Conservation (phyloP, 228 moss, liverwort and hornwort species). For the Sphagnum fallax region DNA sequence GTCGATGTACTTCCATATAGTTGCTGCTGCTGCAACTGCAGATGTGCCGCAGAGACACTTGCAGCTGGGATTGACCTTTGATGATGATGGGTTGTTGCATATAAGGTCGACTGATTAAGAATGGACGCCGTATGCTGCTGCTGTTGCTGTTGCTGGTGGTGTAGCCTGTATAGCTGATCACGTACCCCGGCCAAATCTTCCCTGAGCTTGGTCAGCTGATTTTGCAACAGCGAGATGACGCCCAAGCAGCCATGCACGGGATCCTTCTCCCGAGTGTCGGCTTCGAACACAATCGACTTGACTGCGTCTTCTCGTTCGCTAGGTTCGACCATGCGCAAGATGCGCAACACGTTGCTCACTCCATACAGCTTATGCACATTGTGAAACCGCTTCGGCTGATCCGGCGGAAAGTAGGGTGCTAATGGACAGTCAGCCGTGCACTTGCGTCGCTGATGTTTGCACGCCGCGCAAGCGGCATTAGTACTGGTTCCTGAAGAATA, state of each 20-base stretch:
- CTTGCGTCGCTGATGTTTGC: constrained; percentile 73
- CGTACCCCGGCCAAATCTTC: constrained; percentile 25
- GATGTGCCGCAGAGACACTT: constrained; percentile 32
- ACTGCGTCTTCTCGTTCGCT: constrained; percentile 55
- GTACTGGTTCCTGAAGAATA: not conserved
- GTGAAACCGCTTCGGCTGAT: constrained; percentile 54
- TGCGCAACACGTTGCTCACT: constrained; percentile 49
- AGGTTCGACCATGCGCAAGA: constrained; percentile 50
- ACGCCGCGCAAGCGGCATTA: constrained; percentile 63
- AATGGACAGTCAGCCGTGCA: constrained; percentile 56
- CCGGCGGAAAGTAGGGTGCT: constrained; percentile 63
- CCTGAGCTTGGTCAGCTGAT: constrained; percentile 36
- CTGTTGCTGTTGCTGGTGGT: constrained; percentile 24
- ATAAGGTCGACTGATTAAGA: constrained; percentile 16
- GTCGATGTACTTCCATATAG: not conserved
- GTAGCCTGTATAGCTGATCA: constrained; percentile 23
- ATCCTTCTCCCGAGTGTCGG: constrained; percentile 63
- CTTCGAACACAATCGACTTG: constrained; percentile 67
- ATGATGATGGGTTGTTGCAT: constrained; percentile 14
- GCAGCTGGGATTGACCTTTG: constrained; percentile 25
- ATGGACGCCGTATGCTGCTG: constrained; percentile 13
- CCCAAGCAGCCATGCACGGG: constrained; percentile 61
- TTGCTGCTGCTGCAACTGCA: not conserved
- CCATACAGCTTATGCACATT: constrained; percentile 73
- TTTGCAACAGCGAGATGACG: constrained; percentile 41